These are phyloP conservation scores for Saccharomyces jurei DNA, from an alignment of 805 yeast species.

Conservation along the genomic window DNA sequence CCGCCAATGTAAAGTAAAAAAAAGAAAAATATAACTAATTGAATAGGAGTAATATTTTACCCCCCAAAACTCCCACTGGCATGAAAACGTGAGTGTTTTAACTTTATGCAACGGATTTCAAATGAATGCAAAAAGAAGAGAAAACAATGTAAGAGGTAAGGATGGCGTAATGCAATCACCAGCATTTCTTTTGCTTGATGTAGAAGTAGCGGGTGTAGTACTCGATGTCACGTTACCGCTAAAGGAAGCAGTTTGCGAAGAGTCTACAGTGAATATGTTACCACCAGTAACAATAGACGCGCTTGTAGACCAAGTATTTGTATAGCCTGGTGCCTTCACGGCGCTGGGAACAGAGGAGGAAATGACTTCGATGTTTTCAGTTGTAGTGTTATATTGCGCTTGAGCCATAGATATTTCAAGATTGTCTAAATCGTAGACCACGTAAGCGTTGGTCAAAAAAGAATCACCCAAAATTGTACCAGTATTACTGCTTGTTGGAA, in stretches of 20 bases:
- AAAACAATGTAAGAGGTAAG: slow-evolving; percentile 1
- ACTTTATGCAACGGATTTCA: not conserved
- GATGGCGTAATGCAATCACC: slow-evolving; percentile 5
- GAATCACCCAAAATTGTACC: slow-evolving; percentile 46
- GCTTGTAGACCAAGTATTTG: slow-evolving; percentile 35
- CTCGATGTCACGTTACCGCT: not conserved
- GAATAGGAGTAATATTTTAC: not conserved
- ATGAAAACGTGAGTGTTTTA: not conserved
- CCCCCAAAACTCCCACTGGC: not conserved
- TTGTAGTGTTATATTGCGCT: slow-evolving; percentile 23
- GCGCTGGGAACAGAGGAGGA: slow-evolving; percentile 40
- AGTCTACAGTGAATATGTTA: slow-evolving; percentile 17
- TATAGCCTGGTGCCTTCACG: slow-evolving; percentile 38
- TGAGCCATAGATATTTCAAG: slow-evolving; percentile 50
- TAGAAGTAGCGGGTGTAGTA: not conserved
- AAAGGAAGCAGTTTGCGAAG: not conserved
- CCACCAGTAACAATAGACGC: slow-evolving; percentile 22
- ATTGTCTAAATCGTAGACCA: slow-evolving; percentile 57
- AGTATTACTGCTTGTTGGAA: slow-evolving; percentile 16
- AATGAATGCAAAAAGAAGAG: not conserved
- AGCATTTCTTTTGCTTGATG: not conserved
- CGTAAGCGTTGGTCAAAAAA: slow-evolving; percentile 50
- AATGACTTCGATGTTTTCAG: slow-evolving; percentile 20
- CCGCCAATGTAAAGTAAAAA: not conserved
- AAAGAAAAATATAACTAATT: not conserved